Percentiles rank a stretch among this genome's conserved stretches.
phyloP scores from a whole-genome alignment of 148 eudicot genomes.

The Polygonum maritimum region DNA sequence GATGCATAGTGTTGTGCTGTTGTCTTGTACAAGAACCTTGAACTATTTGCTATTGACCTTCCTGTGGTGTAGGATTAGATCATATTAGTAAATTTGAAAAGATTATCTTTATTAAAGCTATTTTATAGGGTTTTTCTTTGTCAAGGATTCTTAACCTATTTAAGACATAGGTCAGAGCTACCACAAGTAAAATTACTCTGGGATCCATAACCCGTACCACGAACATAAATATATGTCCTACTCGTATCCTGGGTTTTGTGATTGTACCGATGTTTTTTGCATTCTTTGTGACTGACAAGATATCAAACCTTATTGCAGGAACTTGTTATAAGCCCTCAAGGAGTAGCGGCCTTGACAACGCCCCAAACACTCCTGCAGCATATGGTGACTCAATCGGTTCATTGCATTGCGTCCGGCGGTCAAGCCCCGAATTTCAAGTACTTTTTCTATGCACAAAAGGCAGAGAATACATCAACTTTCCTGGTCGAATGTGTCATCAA shows the following conservation, averaged over 20 bases:
- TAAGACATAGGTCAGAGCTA: too few relatives aligned
- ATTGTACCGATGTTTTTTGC: background rate
- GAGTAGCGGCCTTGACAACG: conserved; percentile 64
- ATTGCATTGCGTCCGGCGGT: conserved; percentile 98
- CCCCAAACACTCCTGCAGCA: conserved; percentile 77
- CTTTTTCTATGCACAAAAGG: conserved; percentile 91
- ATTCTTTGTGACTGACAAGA: conserved; percentile 2
- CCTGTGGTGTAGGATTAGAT: background rate
- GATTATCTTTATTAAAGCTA: too few relatives aligned
- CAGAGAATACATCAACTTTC: conserved; percentile 53
- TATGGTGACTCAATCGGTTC: conserved; percentile 75
- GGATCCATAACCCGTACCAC: too few relatives aligned
- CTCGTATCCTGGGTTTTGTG: too few relatives aligned
- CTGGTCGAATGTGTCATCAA: conserved; percentile 86
- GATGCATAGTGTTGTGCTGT: background rate
- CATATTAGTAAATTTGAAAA: background rate
- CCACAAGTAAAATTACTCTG: too few relatives aligned
- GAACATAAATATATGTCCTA: too few relatives aligned
- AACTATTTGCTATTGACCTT: background rate
- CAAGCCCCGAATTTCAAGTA: conserved; percentile 94
- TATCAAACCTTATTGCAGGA: conserved; percentile 40
- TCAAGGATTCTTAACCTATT: too few relatives aligned
- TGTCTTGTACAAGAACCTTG: background rate
- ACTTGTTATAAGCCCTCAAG: conserved; percentile 49
- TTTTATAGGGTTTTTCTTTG: too few relatives aligned